Conservation (phyloP, 2,329 filamentous ascomycete genomes). For the Xylariaceae sp. region DNA sequence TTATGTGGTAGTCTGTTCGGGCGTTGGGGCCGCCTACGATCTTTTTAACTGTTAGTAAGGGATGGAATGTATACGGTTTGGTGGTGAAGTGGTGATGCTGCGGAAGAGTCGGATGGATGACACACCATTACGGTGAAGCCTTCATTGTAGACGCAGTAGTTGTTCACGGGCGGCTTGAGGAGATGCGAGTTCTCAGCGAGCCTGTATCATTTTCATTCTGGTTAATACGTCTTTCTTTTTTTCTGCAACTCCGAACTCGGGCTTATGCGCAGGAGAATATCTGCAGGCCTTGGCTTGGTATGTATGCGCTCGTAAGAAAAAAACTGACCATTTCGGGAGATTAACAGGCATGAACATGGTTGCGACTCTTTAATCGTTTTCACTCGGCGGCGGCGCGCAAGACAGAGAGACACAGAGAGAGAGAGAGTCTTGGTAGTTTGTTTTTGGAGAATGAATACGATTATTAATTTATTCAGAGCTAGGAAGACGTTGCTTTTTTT, state of each 20-base stretch:
- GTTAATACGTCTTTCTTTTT: too few species aligned
- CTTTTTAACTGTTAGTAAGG: constrained; percentile 34
- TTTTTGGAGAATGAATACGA: too few species aligned
- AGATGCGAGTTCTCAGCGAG: constrained; percentile 87
- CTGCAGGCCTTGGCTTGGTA: too few species aligned
- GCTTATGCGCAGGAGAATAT: too few species aligned
- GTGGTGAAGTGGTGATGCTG: too few species aligned
- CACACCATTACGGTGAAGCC: constrained; percentile 74
- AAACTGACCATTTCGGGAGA: constrained; percentile 52
- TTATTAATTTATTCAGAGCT: too few species aligned
- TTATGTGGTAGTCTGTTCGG: constrained; percentile 97
- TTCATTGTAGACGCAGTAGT: constrained; percentile 92
- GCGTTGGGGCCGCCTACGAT: constrained; percentile 95
- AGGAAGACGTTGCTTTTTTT: neutral
- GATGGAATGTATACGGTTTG: too few species aligned
- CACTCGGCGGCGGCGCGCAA: too few species aligned
- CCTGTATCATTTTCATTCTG: constrained; percentile 46
- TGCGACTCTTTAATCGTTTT: neutral
- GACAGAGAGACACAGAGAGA: too few species aligned
- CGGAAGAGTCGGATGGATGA: neutral
- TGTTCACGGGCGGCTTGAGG: constrained; percentile 90
- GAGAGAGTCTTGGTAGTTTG: neutral
- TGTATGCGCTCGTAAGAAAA: neutral
- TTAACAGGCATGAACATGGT: constrained; percentile 51
- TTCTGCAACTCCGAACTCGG: neutral